Evolutionary conservation across 495 filamentous ascomycete species (phyloP).

Genomic region (Daldinia decipiens): DNA sequence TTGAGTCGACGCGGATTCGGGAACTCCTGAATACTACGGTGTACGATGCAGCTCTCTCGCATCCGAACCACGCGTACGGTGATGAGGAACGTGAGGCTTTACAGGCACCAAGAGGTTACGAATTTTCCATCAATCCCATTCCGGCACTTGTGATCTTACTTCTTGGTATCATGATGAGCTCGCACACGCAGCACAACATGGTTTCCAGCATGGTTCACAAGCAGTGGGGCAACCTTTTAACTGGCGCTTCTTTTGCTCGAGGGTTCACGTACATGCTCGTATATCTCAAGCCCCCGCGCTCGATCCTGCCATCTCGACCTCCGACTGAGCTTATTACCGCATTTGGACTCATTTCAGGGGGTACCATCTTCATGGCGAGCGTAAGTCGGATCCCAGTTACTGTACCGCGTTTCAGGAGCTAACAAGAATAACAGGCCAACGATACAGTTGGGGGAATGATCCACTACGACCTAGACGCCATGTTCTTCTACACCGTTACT

Average conservation of each 20-base stretch:
- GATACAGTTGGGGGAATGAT: constrained; percentile 84
- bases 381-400: constrained; percentile 59
- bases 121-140: constrained; percentile 86
- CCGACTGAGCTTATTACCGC: constrained; percentile 86
- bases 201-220: constrained; percentile 92
- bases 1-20: constrained; percentile 80
- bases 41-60: constrained; percentile 50
- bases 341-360: constrained; percentile 89
- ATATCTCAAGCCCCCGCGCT: constrained; percentile 84
- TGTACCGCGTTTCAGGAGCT: constrained; percentile 13
- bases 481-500: constrained; percentile 93
- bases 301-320: constrained; percentile 86
- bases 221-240: constrained; percentile 90
- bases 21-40: constrained; percentile 75
- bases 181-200: constrained; percentile 86
- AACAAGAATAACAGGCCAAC: constrained; percentile 59
- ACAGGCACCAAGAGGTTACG: constrained; percentile 71
- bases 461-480: constrained; percentile 74
- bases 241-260: constrained; percentile 81
- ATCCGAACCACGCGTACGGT: constrained; percentile 47
- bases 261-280: constrained; percentile 81
- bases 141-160: constrained; percentile 87
- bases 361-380: constrained; percentile 92
- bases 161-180: constrained; percentile 93
- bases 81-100: constrained; percentile 62